Evolutionary conservation across 2,329 filamentous ascomycete species (phyloP).

Genomic region (Talaromyces albobiverticillius): DNA sequence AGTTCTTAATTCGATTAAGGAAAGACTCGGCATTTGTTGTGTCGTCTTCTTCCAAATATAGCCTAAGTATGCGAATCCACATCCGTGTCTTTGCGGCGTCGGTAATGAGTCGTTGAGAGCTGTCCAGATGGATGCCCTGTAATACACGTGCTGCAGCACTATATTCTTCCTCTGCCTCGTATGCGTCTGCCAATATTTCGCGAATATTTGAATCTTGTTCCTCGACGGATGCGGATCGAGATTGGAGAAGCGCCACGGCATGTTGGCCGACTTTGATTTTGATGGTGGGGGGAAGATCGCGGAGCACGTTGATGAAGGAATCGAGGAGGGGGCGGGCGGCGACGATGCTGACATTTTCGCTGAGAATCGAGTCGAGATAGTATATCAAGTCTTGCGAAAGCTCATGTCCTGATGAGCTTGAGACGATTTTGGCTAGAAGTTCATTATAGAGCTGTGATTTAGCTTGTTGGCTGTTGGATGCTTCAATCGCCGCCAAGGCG

Average conservation of each 20-base stretch:
- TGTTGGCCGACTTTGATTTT: slow-evolving; percentile 74
- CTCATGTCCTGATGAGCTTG: slow-evolving; percentile 42
- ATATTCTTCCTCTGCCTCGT: slow-evolving; percentile 81
- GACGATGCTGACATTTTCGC: slow-evolving; percentile 71
- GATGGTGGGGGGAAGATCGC: slow-evolving; percentile 53
- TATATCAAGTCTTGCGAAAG: slow-evolving; percentile 63
- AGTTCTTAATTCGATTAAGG: slow-evolving; percentile 91
- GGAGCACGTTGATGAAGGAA: slow-evolving; percentile 63
- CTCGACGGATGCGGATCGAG: slow-evolving; percentile 71
- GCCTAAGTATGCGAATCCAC: slow-evolving; percentile 91
- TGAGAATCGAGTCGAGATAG: slow-evolving; percentile 67
- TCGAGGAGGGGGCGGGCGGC: slow-evolving; percentile 68
- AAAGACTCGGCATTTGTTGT: slow-evolving; percentile 79
- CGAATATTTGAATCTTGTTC: slow-evolving; percentile 80
- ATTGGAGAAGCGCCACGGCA: slow-evolving; percentile 64
- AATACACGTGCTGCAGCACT: slow-evolving; percentile 72
- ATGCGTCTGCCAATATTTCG: slow-evolving; percentile 75
- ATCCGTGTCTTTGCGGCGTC: slow-evolving; percentile 78
- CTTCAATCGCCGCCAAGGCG: slow-evolving; percentile 51
- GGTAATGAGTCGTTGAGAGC: slow-evolving; percentile 77
- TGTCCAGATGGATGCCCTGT: slow-evolving; percentile 82
- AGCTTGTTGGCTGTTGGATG: slow-evolving; percentile 45
- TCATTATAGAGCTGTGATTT: slow-evolving; percentile 57
- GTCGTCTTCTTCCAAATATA: slow-evolving; percentile 93
- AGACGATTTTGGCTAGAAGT: slow-evolving; percentile 56